Evolutionary conservation across 805 yeast genomes (phyloP).

Genomic region (Kodamaea neixiangensis): DNA sequence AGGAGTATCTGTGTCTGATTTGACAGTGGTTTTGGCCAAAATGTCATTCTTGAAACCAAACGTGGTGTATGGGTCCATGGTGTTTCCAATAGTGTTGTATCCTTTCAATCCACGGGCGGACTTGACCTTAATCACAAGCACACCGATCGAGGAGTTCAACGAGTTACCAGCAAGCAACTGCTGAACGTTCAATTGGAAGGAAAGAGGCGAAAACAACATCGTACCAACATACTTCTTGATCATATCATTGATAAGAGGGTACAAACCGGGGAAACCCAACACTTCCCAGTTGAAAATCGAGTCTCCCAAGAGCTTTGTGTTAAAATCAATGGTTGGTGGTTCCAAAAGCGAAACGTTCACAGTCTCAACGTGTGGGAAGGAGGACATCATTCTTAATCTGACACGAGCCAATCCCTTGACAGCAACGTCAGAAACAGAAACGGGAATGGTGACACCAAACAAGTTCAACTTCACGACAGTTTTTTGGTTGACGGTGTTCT

Average conservation of each 20-base stretch:
- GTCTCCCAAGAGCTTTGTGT: constrained; percentile 73
- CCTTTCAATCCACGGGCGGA: constrained; percentile 70
- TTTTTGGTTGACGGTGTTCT: constrained; percentile 80
- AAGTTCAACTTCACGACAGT: constrained; percentile 73
- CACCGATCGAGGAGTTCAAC: constrained; percentile 81
- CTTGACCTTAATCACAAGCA: constrained; percentile 67
- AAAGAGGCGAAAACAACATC: constrained; percentile 82
- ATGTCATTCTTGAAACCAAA: constrained; percentile 61
- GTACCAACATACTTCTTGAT: constrained; percentile 87
- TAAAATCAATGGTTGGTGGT: constrained; percentile 87
- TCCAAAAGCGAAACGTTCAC: constrained; percentile 82
- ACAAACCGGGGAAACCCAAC: constrained; percentile 83
- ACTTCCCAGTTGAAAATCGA: constrained; percentile 85
- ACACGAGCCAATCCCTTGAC: constrained; percentile 75
- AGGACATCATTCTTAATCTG: constrained; percentile 83
- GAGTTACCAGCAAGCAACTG: constrained; percentile 85
- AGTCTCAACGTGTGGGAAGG: constrained; percentile 93
- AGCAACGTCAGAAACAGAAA: constrained; percentile 76
- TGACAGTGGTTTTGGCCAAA: constrained; percentile 69
- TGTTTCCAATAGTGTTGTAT: constrained; percentile 68
- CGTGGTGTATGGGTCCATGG: constrained; percentile 87
- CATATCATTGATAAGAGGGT: constrained; percentile 80
- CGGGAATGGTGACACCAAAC: constrained; percentile 83
- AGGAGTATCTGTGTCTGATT: constrained; percentile 68
- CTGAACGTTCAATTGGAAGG: constrained; percentile 90